Evolutionary conservation across 1,139 yeast species (phyloP), one percentile per base, ranked within the genome.

Genomic region (Suhomyces anneliseae): DNA sequence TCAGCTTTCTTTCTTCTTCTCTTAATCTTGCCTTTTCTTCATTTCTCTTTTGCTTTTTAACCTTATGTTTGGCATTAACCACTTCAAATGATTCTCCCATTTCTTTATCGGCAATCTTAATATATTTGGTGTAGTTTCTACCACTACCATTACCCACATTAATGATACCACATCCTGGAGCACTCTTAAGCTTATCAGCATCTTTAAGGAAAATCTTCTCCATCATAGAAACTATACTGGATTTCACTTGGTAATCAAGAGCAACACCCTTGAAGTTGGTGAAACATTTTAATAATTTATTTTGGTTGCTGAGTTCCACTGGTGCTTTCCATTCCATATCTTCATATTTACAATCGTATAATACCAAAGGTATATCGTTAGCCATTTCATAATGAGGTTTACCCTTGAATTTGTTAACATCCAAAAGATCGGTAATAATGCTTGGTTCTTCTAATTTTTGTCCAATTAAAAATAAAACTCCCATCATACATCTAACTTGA

Each of bases 401-500:
- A 24, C 81, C 70, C 0, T 96, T 90, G 47, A 70, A 79, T 43
- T 68, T 71, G 4, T 72, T 74, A 2, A 81, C 71, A 58, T 92
- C 78, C 47, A 92, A 64, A 51, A 95, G 69, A 1, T 82, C 78
- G 11, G 65, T 64, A 1, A 95, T 72, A 1, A 90, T 63, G 0
- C 67, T 62, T 0, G 89, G 84, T 0, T 64, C 51, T 65, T 95
- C 99, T 29, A 81, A 74, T 14, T 73, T 74, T 64, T 90, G 97
- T 1, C 97, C 99, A 6, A 92, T 82, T 27, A 86, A 67, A 46
- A 95, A 81, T 45, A 95, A 65, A 7, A 88, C 74, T 0, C 96
- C 96, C 69, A 90, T 81, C 96, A 95, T 93, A 56, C 96, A 90
- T 44, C 99, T 79, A 24, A 95, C 99, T 65, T 95, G 99, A 63